Conservation (phyloP, 352 stramenopile genomes). For the Pythium oligandrum region DNA sequence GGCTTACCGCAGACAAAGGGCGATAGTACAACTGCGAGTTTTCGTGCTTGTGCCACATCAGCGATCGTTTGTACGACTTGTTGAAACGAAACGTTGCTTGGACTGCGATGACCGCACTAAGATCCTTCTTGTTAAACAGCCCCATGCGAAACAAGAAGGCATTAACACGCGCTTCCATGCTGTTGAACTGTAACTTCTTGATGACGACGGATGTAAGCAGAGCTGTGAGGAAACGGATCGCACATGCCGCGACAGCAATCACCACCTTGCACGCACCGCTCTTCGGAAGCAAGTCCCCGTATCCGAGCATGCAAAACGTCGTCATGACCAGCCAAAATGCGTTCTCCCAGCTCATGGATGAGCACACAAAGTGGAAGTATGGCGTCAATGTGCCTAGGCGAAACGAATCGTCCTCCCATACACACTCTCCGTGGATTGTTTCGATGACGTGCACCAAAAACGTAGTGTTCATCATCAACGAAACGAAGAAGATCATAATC, state of each 20-base stretch:
- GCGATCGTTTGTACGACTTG: constrained; percentile 56
- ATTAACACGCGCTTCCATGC: constrained; percentile 58
- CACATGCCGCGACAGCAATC: constrained; percentile 22
- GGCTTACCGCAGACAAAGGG: constrained; percentile 47
- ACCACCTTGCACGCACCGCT: constrained; percentile 25
- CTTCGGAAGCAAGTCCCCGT: constrained; percentile 32
- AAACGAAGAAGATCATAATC: constrained; percentile 19
- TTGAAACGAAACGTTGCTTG: constrained; percentile 63
- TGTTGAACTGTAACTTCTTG: constrained; percentile 58
- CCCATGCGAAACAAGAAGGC: constrained; percentile 63
- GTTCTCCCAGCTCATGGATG: constrained; percentile 23
- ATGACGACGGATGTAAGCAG: constrained; percentile 59
- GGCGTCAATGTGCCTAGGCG: neutral
- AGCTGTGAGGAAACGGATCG: constrained; percentile 30
- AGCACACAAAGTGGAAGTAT: constrained; percentile 17
- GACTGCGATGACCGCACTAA: constrained; percentile 60
- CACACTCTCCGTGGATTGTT: constrained; percentile 38
- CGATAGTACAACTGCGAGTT: constrained; percentile 47
- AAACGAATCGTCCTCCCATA: neutral
- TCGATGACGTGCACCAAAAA: constrained; percentile 47
- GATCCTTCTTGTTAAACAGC: constrained; percentile 52
- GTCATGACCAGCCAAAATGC: constrained; percentile 43
- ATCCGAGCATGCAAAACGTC: constrained; percentile 43
- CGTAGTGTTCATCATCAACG: constrained; percentile 24
- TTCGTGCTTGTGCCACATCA: constrained; percentile 62